Conservation (phyloP, 345 rosid species). For the Ailanthus altissimus region DNA sequence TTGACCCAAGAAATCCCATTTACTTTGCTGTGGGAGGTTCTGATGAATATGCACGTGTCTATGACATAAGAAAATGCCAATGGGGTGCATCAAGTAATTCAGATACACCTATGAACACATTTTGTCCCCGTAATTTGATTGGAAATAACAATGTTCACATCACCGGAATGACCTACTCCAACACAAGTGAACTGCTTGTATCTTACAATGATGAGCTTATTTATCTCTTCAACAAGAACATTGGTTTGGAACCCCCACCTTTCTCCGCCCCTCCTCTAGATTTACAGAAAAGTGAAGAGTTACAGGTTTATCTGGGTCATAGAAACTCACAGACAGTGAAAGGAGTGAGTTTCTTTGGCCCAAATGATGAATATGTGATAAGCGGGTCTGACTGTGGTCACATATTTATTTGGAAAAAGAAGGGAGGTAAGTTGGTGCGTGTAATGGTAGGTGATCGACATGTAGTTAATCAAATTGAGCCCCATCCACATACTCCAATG, state of each 20-base stretch:
- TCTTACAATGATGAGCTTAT: constrained; percentile 66
- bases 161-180: constrained; percentile 61
- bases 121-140: constrained; percentile 49
- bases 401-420: constrained; percentile 66
- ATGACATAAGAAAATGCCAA: constrained; percentile 50
- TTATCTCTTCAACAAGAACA: constrained; percentile 49
- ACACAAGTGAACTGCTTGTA: constrained; percentile 52
- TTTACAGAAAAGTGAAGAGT: constrained; percentile 40
- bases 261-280: constrained; percentile 34
- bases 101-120: constrained; percentile 46
- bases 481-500: constrained; percentile 51
- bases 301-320: constrained; percentile 53
- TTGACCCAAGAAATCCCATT: constrained; percentile 58
- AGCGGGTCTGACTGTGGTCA: constrained; percentile 74
- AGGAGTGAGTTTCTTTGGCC: constrained; percentile 66
- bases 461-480: constrained; percentile 59
- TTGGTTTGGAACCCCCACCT: constrained; percentile 53
- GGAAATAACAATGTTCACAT: constrained; percentile 42
- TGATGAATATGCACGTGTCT: constrained; percentile 58
- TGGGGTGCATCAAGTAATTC: constrained; percentile 42
- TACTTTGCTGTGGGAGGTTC: constrained; percentile 64
- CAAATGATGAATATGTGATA: constrained; percentile 57
- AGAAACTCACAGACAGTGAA: constrained; percentile 59
- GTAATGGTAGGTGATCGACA: constrained; percentile 54
- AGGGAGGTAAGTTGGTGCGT: constrained; percentile 52